Evolutionary conservation across 805 yeast species (phyloP), one percentile per base, ranked within the genome.

Genomic region (Starmerella davenportii): DNA sequence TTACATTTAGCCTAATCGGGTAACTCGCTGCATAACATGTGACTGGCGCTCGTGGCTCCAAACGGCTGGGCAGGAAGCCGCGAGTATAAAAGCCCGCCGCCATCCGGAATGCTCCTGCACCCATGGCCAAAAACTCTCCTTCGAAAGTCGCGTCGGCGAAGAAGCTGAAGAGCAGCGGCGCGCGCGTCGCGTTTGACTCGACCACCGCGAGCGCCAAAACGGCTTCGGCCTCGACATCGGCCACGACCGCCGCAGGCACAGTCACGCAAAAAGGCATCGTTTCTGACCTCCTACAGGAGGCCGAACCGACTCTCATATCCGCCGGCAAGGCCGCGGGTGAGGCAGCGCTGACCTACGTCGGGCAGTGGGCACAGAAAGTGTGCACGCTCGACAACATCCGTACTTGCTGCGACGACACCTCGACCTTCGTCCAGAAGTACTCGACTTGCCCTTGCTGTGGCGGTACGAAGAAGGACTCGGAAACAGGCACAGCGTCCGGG

Each of bases 381-480:
- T 16, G 30, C 13, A 38, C 43, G 21, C 38, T 35, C 14, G 36
- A 29, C 15, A 38, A 41, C 16, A 28, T 41, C 32, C 17, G 14
- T 18, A 34, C 29, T 30, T 41, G 43, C 25, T 32, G 35, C 15
- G 35, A 32, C 18, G 35, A 19, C 9, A 21, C 35, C 15, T 7
- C 7, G 7, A 18, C 9, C 17, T 19, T 7, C 23, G 7, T 32
- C 23, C n/a, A 32, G n/a, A n/a, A n/a, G 23, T 32, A 7, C 23
- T 8, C 16, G 8, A 29, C 19, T 29, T 29, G 32, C 15, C 32
- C 5, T 14, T 8, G 13, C 11, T 29, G 32, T 17, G 32, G 15
- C 13, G 13, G 32, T 14, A 29, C 19, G 8, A 29, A 29, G 8
- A 29, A 29, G 32, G 13, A 29, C 16, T 8, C 32, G 8, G 13